Evolutionary conservation across 805 yeast genomes (phyloP), one percentile per base, ranked within the genome.

Genomic region (Cephaloascus fragrans): DNA sequence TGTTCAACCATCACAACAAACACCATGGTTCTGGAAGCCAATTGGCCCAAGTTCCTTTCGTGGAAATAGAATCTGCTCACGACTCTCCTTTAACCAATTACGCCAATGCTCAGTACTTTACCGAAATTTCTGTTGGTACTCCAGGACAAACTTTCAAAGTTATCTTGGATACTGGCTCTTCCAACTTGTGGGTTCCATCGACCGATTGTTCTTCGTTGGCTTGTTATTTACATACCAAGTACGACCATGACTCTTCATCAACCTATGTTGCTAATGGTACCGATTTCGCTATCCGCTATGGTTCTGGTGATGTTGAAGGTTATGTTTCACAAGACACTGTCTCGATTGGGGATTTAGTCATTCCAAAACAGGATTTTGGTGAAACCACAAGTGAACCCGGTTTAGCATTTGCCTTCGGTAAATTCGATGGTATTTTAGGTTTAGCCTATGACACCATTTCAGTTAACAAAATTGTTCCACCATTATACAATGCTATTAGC

Each of bases 301-400:
- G 97, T 45, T 80, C 94, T 15, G 98, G 98, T 39, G 73, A 94
- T 36, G 69, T 90, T 63, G 88, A 85, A 56, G 98, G 98, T 40
- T 93, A 73, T 60, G 80, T 93, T 32, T 88, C 97, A 33, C 83
- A 83, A 58, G 98, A 93, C 58, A 68, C 79, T 34, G 65, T 93
- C 51, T 67, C 75, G 44, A 66, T 93, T 47, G 97, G 97, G 43
- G 93, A 81, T 55, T 76, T 93, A 65, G 63, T 69, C 40, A 89
- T 93, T 55, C 83, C 88, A 48, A 67, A 81, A 47, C 97, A 90
- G 69, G 95, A 82, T 59, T 93, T 93, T 57, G 97, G 95, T 44
- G 98, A 93, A 72, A 90, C 96, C 46, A 93, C 98, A 42, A 76
- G 77, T 52, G 98, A 93, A 71, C 97, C 97, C 34, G 98, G 98